These are phyloP conservation scores for Cyclospora cayetanensis DNA, from an alignment of 169 alveolate genomes.

Conservation along the genomic window DNA sequence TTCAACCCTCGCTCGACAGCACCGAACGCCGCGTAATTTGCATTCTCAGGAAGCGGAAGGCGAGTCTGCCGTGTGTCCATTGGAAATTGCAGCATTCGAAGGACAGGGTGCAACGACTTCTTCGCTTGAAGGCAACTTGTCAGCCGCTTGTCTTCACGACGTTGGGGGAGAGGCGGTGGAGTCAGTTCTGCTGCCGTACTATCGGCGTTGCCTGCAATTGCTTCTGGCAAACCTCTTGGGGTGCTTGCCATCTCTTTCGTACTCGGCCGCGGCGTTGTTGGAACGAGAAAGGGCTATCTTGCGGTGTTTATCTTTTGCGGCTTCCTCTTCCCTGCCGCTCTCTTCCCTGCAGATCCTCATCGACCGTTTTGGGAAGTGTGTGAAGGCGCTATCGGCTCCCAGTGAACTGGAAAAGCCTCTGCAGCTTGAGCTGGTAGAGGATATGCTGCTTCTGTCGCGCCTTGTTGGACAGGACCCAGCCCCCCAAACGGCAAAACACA, in stretches of 20 bases:
- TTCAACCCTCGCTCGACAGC: no score
- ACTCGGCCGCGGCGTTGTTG: not conserved
- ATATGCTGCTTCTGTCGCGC: constrained; percentile 23
- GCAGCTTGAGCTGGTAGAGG: constrained; percentile 58
- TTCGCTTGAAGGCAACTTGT: no score
- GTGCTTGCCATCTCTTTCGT: not conserved
- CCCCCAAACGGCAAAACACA: no score
- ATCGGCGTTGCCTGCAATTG: constrained; percentile 50
- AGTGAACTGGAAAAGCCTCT: constrained; percentile 1
- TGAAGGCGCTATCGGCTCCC: not conserved
- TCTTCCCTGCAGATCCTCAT: not conserved
- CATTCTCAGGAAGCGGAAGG: no score
- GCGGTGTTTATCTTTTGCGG: not conserved
- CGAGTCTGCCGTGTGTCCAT: no score
- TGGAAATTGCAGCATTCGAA: no score
- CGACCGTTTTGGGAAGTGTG: not conserved
- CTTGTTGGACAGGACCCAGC: no score
- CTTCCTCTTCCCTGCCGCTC: not conserved
- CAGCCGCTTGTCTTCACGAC: no score
- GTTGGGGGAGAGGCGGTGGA: not conserved
- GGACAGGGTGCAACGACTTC: no score
- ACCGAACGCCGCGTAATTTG: no score
- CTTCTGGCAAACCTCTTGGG: constrained; percentile 16
- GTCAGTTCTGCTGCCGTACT: constrained; percentile 29
- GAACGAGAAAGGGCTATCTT: constrained; percentile 1